Evolutionary conservation across 805 yeast genomes (phyloP), one percentile per base, ranked within the genome.

Genomic region (Sugiyamaella floridensis): DNA sequence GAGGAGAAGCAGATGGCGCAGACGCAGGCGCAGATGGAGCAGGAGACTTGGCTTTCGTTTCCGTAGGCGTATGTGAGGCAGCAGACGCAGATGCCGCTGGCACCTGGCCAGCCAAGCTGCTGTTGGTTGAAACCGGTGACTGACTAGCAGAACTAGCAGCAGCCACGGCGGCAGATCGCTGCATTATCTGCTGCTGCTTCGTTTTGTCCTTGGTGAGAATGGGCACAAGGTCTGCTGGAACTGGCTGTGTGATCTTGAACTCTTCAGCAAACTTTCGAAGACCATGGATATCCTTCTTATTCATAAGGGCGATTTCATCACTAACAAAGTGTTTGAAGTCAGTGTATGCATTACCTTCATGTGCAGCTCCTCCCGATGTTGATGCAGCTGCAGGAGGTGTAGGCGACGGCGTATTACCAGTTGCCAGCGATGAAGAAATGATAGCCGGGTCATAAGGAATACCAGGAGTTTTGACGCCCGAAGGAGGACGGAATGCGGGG

Each of bases 241-340:
- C 70, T n/a, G 73, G 71, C 12, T 69, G 63, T 22, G 58, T 53
- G 43, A 89, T 79, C 67, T 87, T 87, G 68, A 88, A 86, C 59
- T 80, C 85, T 47, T 86, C 88, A 41, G 95, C 80, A 64, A 90
- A 89, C 63, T 86, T 87, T 57, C 80, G 81, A 52, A 88, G 73
- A 10, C 71, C 75, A 42, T 63, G 59, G n/a, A 65, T 51, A 15
- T 70, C 58, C 26, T 66, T 73, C 16, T 58, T 62, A 45, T 62
- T 63, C 44, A 56, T 60, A 48, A 65, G 56, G 50, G 65, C 70
- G 28, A 57, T 49, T 50, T 68, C 71, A 8, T 53, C 63, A n/a
- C 57, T 52, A 12, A 67, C 65, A 59, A 68, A 68, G 51, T 65
- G 61, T 49, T 59, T 54, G 57, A 67, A 67, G 4, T 63, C 55